These are phyloP conservation scores for Colletotrichum brevisporum DNA, from an alignment of 2,329 filamentous ascomycete genomes.

Conservation along the genomic window DNA sequence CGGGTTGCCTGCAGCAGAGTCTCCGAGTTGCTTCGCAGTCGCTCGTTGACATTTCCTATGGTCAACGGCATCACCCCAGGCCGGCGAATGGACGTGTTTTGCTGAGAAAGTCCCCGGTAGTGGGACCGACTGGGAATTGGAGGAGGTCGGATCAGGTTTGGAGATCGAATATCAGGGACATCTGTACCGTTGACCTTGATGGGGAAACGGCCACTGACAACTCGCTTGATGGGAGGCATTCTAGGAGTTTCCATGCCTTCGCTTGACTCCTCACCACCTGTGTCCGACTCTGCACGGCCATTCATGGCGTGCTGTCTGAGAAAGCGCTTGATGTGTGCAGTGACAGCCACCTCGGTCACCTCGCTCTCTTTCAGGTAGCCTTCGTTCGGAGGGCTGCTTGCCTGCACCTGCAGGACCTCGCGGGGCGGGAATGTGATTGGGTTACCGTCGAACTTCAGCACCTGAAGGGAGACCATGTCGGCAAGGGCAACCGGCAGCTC, in stretches of 20 bases:
- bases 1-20: slow-evolving; percentile 65
- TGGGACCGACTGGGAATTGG: slow-evolving; percentile 87
- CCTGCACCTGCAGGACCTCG: slow-evolving; percentile 74
- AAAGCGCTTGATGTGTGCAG: slow-evolving; percentile 73
- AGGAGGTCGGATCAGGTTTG: slow-evolving; percentile 75
- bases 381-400: slow-evolving; percentile 69
- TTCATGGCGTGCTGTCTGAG: slow-evolving; percentile 67
- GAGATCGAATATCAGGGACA: slow-evolving; percentile 76
- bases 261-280: slow-evolving; percentile 73
- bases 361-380: slow-evolving; percentile 73
- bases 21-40: slow-evolving; percentile 76
- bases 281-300: slow-evolving; percentile 68
- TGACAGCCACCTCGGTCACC: slow-evolving; percentile 72
- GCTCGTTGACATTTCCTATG: slow-evolving; percentile 78
- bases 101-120: slow-evolving; percentile 80
- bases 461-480: slow-evolving; percentile 90
- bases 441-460: slow-evolving; percentile 92
- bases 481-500: slow-evolving; percentile 87
- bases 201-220: slow-evolving; percentile 75
- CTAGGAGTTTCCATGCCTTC: slow-evolving; percentile 87
- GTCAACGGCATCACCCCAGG: slow-evolving; percentile 81
- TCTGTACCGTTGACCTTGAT: slow-evolving; percentile 83
- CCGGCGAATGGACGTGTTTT: slow-evolving; percentile 74
- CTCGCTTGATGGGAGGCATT: slow-evolving; percentile 71
- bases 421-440: slow-evolving; percentile 82